Conservation (phyloP, 345 rosid genomes). For the Rubroshorea leprosula region DNA sequence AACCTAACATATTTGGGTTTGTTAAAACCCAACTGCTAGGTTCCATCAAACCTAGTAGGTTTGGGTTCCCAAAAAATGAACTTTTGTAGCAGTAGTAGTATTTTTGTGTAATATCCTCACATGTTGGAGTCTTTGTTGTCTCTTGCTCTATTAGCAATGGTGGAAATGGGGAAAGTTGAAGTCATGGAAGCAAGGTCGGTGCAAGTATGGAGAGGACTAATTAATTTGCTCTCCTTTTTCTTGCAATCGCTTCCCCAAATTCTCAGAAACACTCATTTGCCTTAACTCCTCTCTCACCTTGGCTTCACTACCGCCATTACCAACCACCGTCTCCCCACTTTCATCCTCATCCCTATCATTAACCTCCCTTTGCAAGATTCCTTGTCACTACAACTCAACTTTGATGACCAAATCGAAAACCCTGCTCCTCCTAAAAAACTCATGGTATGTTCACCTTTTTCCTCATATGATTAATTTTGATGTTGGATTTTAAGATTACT, state of each 20-base stretch:
- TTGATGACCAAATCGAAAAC: conserved; percentile 1
- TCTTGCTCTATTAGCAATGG: too few species aligned
- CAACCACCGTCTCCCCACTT: conserved; percentile 11
- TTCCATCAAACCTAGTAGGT: too few species aligned
- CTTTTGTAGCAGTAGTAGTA: too few species aligned
- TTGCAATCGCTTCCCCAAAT: conserved; percentile 26
- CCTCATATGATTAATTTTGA: background rate
- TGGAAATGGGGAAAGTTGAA: background rate
- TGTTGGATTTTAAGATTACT: background rate
- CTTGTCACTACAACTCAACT: conserved; percentile 4
- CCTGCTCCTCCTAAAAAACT: conserved; percentile 15
- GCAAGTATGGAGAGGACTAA: conserved; percentile 30
- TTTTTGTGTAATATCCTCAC: too few species aligned
- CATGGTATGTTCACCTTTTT: conserved; percentile 20
- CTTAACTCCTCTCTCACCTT: conserved; percentile 18
- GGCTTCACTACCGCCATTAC: background rate
- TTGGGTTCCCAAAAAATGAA: too few species aligned
- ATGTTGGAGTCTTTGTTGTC: too few species aligned
- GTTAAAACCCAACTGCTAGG: too few species aligned
- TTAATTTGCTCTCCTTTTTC: conserved; percentile 27
- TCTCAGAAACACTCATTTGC: conserved; percentile 29
- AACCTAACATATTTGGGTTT: too few species aligned
- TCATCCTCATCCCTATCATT: conserved; percentile 32
- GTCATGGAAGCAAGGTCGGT: conserved; percentile 14
- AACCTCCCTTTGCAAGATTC: conserved; percentile 27